phyloP scores from a whole-genome alignment of 2,329 filamentous ascomycete species.

The Ceratocystis cubensis region DNA sequence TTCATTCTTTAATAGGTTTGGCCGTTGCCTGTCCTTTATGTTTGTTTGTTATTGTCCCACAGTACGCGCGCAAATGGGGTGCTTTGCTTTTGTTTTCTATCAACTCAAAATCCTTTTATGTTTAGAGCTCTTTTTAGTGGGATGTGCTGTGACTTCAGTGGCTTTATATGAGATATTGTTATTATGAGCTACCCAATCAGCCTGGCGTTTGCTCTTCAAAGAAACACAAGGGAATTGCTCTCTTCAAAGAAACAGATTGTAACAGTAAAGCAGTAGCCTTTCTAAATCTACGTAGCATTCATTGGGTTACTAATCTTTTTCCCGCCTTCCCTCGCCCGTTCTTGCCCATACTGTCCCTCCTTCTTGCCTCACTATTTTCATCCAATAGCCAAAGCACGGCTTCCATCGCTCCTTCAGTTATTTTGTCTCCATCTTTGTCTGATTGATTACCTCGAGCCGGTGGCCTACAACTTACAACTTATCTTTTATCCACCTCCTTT shows the following conservation, averaged over 20 bases:
- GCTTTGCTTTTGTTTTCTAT: constrained; percentile 2
- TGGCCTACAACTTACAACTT: too few relatives aligned
- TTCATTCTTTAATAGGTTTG: constrained; percentile 2
- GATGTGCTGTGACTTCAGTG: neutral
- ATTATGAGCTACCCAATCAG: neutral
- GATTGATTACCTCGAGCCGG: neutral
- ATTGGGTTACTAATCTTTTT: neutral
- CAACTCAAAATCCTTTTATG: neutral
- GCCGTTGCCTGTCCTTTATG: neutral
- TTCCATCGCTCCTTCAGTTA: neutral
- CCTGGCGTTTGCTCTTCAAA: neutral
- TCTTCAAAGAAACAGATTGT: neutral
- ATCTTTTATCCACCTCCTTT: neutral
- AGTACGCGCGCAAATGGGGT: neutral
- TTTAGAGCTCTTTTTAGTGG: neutral
- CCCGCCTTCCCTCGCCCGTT: neutral
- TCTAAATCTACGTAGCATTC: neutral
- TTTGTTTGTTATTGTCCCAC: neutral
- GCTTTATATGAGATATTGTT: neutral
- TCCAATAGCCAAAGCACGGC: neutral
- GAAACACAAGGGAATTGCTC: too few relatives aligned
- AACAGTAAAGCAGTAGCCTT: neutral
- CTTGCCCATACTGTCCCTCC: neutral
- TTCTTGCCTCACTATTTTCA: neutral
- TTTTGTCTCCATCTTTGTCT: neutral